Base-by-base conservation (phyloP, 257 asterid genomes). In the Phtheirospermum japonicum region DNA sequence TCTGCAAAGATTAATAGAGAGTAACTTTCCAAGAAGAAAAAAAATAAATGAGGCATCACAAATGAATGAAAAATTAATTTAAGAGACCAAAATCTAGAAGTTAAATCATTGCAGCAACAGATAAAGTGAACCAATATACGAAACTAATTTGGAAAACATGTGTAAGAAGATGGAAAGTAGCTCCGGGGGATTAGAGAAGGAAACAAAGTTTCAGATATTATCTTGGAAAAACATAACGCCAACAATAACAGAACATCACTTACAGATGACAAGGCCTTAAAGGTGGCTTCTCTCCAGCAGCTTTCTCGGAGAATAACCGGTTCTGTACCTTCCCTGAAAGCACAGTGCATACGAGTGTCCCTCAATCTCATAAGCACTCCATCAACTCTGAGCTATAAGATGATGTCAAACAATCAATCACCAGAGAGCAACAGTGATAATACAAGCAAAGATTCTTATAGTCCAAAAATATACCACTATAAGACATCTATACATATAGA, bases 351-450 rank as follows among this genome's bases (percentile, higher is more conserved):
- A 45, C 97, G 99, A 40, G 97, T 89, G 71, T 89, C 99, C 77
- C 99, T 87, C 82, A 93, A 69, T 82, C 99, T 85, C 95, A 93
- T 79, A 49, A 89, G 94, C 77, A 78, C 97, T 65, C 99, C 99
- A 71, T 93, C 99, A 63, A 93, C 97, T 82, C 99, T 89, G 68
- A 93, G 97, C 97, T 93, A 86, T 42, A 62, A 79, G 70, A 74
- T 19, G 57, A 59, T 54, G 32, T 36, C 61, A 71, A 59, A 54
- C 39, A 63, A 33, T 59, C 34, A 68, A 77, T 53, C 67, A 46
- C n/a, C 66, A 59, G 50, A 57, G 69, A 57, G 23, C 17, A 63
- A 72, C 39, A 65, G 46, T n/a, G 8, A 49, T 32, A 59, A 48
- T 66, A 74, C 14, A 39, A 32, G 61, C 56, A 58, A 36, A 7